phyloP scores from a whole-genome alignment of 768 basidiomycete species.

The Auriscalpium orientale region DNA sequence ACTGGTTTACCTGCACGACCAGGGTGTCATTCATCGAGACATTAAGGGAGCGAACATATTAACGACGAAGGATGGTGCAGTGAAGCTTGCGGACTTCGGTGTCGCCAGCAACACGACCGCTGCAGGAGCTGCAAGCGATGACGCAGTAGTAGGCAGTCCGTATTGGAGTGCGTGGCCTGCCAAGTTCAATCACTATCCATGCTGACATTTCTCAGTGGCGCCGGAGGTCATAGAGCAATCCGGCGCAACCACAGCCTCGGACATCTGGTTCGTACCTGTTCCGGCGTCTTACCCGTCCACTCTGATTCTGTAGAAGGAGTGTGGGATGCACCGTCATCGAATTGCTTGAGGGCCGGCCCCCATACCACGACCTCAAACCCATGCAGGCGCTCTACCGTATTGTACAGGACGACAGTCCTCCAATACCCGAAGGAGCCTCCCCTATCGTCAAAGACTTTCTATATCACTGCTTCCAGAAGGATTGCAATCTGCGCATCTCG shows the following conservation, averaged over 20 bases:
- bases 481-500: slow-evolving; percentile 87
- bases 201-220: slow-evolving; percentile 56
- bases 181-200: neutral
- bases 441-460: slow-evolving; percentile 96
- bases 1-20: slow-evolving; percentile 93
- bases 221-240: slow-evolving; percentile 98
- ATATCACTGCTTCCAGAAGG: slow-evolving; percentile 97
- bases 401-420: slow-evolving; percentile 96
- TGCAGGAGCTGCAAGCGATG: slow-evolving; percentile 69
- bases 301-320: slow-evolving; percentile 36
- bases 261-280: slow-evolving; percentile 71
- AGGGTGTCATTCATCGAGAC: slow-evolving; percentile 98
- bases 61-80: slow-evolving; percentile 96
- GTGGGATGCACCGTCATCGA: slow-evolving; percentile 99
- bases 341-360: slow-evolving; percentile 84
- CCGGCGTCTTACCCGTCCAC: neutral
- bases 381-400: slow-evolving; percentile 99
- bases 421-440: slow-evolving; percentile 91
- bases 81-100: slow-evolving; percentile 99
- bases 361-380: slow-evolving; percentile 91
- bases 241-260: slow-evolving; percentile 93
- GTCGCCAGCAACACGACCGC: slow-evolving; percentile 74
- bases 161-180: slow-evolving; percentile 82
- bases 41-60: slow-evolving; percentile 99
- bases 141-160: slow-evolving; percentile 93